These are phyloP conservation scores for Candida maltosa DNA, from an alignment of 805 yeast species.

Conservation along the genomic window DNA sequence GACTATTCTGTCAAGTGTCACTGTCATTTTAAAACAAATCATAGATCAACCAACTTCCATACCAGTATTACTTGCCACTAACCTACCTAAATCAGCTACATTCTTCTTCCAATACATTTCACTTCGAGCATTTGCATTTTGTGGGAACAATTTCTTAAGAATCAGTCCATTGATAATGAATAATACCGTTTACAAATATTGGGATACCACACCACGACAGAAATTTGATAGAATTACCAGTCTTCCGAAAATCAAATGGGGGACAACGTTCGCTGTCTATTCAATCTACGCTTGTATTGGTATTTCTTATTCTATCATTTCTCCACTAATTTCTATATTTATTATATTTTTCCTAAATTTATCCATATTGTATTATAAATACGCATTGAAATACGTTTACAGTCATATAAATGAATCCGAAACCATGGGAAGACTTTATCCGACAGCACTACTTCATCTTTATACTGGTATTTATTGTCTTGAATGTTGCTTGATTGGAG, in stretches of 20 bases:
- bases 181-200: conserved; percentile 27
- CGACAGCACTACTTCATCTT: conserved; percentile 70
- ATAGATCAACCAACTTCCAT: conserved; percentile 70
- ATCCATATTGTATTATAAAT: conserved; percentile 65
- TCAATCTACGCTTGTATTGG: conserved; percentile 79
- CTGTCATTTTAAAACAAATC: conserved; percentile 58
- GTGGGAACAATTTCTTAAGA: conserved; percentile 70
- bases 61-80: conserved; percentile 68
- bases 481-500: conserved; percentile 74
- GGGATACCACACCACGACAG: conserved; percentile 62
- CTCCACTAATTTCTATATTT: conserved; percentile 72
- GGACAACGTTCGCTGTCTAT: conserved; percentile 70
- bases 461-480: conserved; percentile 80
- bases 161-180: conserved; percentile 47
- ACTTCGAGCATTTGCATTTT: conserved; percentile 70
- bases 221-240: conserved; percentile 42
- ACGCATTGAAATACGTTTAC: conserved; percentile 58
- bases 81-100: conserved; percentile 81
- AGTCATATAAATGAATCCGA: conserved; percentile 53
- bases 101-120: conserved; percentile 79
- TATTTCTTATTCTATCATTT: conserved; percentile 70
- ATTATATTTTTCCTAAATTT: conserved; percentile 52
- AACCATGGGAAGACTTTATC: conserved; percentile 68
- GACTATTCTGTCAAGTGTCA: conserved; percentile 76
- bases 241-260: conserved; percentile 63